A percentile compares a stretch with the other conserved stretches of the same genome.
Conservation (phyloP, 2,329 filamentous ascomycete genomes). For the Cladosporium halotolerans region DNA sequence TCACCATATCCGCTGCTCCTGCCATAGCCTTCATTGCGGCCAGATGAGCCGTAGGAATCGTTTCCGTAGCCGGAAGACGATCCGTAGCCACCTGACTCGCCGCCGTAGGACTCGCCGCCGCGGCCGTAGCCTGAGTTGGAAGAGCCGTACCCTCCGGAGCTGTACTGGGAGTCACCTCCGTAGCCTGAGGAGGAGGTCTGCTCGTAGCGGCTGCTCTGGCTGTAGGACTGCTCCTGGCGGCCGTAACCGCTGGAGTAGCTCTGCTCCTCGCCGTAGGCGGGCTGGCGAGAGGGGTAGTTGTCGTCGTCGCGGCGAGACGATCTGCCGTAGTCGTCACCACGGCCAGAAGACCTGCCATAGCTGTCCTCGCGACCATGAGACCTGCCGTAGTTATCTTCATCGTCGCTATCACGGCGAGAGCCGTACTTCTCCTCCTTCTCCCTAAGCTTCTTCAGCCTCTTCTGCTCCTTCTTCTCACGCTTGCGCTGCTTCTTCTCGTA, state of each 20-base stretch:
- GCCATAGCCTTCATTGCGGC: slow-evolving; percentile 12
- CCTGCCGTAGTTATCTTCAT: background rate
- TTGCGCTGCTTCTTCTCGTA: slow-evolving; percentile 39
- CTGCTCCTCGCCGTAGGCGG: slow-evolving; percentile 13
- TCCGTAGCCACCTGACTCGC: slow-evolving; percentile 9
- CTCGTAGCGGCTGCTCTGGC: slow-evolving; percentile 18
- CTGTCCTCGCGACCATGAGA: slow-evolving; percentile 14
- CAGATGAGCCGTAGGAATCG: slow-evolving; percentile 1
- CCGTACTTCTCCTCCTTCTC: slow-evolving; percentile 19
- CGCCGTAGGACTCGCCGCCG: slow-evolving; percentile 13
- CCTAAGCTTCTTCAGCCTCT: slow-evolving; percentile 22
- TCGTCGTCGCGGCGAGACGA: slow-evolving; percentile 12
- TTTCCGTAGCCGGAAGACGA: slow-evolving; percentile 1
- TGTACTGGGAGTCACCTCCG: slow-evolving; percentile 8
- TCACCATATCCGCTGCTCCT: slow-evolving; percentile 16
- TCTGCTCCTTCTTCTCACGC: slow-evolving; percentile 34
- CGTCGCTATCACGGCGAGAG: slow-evolving; percentile 9
- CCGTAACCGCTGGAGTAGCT: slow-evolving; percentile 17
- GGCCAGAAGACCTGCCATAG: slow-evolving; percentile 6
- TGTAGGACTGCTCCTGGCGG: slow-evolving; percentile 15
- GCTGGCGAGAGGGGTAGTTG: slow-evolving; percentile 12
- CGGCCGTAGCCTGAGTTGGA: background rate
- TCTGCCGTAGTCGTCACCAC: slow-evolving; percentile 12
- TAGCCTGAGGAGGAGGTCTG: slow-evolving; percentile 3
- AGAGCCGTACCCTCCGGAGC: slow-evolving; percentile 12